Evolutionary conservation across 768 basidiomycete species (phyloP).

Genomic region (Russula olivacea): DNA sequence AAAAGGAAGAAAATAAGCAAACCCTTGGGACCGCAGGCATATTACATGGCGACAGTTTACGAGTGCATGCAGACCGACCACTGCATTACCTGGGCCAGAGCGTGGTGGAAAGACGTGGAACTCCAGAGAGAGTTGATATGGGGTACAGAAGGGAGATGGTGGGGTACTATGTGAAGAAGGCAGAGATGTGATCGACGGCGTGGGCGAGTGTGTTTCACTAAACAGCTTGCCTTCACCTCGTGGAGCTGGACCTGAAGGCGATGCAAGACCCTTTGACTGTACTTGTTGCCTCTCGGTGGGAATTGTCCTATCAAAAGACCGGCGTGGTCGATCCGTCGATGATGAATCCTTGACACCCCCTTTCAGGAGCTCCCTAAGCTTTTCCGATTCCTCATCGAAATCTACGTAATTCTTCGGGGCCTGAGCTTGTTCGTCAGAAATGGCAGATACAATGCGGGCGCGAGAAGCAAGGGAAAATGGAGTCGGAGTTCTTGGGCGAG

Average conservation of each 20-base stretch:
- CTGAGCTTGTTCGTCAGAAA: slow-evolving; percentile 64
- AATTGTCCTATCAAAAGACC: slow-evolving; percentile 31
- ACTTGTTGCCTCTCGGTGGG: slow-evolving; percentile 28
- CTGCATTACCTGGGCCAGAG: slow-evolving; percentile 35
- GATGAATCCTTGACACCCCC: slow-evolving; percentile 39
- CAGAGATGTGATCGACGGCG: slow-evolving; percentile 3
- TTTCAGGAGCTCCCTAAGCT: slow-evolving; percentile 67
- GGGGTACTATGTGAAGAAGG: slow-evolving; percentile 10
- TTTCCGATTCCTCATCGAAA: slow-evolving; percentile 74
- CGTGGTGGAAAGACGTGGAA: slow-evolving; percentile 44
- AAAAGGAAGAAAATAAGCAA: slow-evolving; percentile 24
- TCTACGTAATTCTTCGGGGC: slow-evolving; percentile 77
- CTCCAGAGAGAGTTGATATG: slow-evolving; percentile 24
- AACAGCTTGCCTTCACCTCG: slow-evolving; percentile 39
- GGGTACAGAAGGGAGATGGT: slow-evolving; percentile 19
- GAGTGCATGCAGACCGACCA: slow-evolving; percentile 45
- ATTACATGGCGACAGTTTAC: slow-evolving; percentile 41
- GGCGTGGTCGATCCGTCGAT: slow-evolving; percentile 32
- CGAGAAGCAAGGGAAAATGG: slow-evolving; percentile 52
- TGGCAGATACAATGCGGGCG: slow-evolving; percentile 62
- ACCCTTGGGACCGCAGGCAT: slow-evolving; percentile 65
- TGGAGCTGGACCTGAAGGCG: slow-evolving; percentile 26
- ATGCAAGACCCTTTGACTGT: slow-evolving; percentile 9
- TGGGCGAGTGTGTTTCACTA: slow-evolving; percentile 37
- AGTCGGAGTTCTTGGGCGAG: slow-evolving; percentile 25